A percentile compares a stretch with the other conserved stretches of the same genome.
These are phyloP conservation scores for Phalaenopsis equestris DNA, from an alignment of 106 monocot genomes.

Conservation along the genomic window DNA sequence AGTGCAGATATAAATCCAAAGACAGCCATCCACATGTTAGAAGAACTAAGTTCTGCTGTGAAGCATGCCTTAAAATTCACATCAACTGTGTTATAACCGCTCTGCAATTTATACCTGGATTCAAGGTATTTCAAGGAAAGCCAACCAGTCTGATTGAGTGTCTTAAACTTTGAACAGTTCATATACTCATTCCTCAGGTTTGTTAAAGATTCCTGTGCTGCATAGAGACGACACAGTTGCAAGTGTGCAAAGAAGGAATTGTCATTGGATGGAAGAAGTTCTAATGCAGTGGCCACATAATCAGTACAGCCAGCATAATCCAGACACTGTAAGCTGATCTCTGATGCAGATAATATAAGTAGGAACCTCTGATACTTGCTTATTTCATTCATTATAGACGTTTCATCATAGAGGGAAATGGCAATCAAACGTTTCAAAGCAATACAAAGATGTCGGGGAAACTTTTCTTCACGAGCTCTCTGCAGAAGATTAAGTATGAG, in stretches of 20 bases:
- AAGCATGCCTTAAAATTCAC: slow-evolving; percentile 17
- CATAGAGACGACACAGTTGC: slow-evolving; percentile 84
- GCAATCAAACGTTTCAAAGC: slow-evolving; percentile 46
- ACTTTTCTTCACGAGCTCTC: slow-evolving; percentile 76
- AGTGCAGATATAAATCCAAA: slow-evolving; percentile 52
- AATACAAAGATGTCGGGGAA: slow-evolving; percentile 40
- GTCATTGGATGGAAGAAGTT: slow-evolving; percentile 14
- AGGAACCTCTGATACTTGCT: slow-evolving; percentile 42
- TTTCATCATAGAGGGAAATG: slow-evolving; percentile 31
- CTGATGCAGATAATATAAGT: slow-evolving; percentile 69
- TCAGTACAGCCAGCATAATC: slow-evolving; percentile 37
- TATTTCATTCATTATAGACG: slow-evolving; percentile 14
- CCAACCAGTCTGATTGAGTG: slow-evolving; percentile 61
- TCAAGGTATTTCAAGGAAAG: slow-evolving; percentile 68
- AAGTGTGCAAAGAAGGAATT: slow-evolving; percentile 67
- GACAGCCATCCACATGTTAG: slow-evolving; percentile 44
- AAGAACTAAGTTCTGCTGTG: slow-evolving; percentile 19
- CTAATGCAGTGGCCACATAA: slow-evolving; percentile 39
- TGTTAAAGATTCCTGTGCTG: slow-evolving; percentile 27
- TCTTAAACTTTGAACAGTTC: slow-evolving; percentile 58
- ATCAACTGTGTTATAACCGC: slow-evolving; percentile 23
- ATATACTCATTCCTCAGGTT: slow-evolving; percentile 47
- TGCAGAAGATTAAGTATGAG: slow-evolving; percentile 61
- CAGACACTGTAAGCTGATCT: slow-evolving; percentile 60
- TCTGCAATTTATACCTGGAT: slow-evolving; percentile 49